phyloP scores from a whole-genome alignment of 495 filamentous ascomycete genomes.

The Lasiosphaeris hirsuta region DNA sequence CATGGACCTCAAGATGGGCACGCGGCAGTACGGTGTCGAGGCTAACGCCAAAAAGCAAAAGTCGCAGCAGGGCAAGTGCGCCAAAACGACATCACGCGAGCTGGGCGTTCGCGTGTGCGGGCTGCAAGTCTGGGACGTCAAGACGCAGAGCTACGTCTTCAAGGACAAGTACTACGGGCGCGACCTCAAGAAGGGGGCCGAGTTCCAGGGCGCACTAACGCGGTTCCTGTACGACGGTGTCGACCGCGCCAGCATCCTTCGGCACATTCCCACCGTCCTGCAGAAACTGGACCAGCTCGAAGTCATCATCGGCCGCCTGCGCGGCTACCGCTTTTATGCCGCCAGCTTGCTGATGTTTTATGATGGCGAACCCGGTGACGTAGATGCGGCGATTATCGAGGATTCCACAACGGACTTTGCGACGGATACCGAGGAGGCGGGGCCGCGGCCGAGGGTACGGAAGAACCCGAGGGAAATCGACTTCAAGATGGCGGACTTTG shows the following conservation, averaged over 20 bases:
- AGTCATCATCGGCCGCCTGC: constrained; percentile 70
- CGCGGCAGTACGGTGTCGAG: constrained; percentile 96
- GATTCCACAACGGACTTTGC: constrained; percentile 47
- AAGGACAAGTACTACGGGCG: constrained; percentile 98
- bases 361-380: constrained; percentile 64
- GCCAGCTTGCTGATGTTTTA: constrained; percentile 93
- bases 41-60: constrained; percentile 87
- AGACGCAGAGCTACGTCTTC: constrained; percentile 77
- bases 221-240: constrained; percentile 92
- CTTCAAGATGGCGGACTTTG: constrained; percentile 97
- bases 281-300: constrained; percentile 79
- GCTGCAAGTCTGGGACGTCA: constrained; percentile 91
- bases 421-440: constrained; percentile 48
- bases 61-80: constrained; percentile 89
- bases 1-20: constrained; percentile 98
- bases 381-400: constrained; percentile 47
- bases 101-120: constrained; percentile 92
- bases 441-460: constrained; percentile 27
- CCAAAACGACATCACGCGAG: constrained; percentile 84
- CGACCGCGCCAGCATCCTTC: constrained; percentile 67
- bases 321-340: constrained; percentile 92
- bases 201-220: constrained; percentile 86
- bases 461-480: constrained; percentile 60
- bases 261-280: constrained; percentile 83
- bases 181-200: constrained; percentile 78